Conservation (phyloP, 2,329 filamentous ascomycete species). For the Colletotrichum incanum region DNA sequence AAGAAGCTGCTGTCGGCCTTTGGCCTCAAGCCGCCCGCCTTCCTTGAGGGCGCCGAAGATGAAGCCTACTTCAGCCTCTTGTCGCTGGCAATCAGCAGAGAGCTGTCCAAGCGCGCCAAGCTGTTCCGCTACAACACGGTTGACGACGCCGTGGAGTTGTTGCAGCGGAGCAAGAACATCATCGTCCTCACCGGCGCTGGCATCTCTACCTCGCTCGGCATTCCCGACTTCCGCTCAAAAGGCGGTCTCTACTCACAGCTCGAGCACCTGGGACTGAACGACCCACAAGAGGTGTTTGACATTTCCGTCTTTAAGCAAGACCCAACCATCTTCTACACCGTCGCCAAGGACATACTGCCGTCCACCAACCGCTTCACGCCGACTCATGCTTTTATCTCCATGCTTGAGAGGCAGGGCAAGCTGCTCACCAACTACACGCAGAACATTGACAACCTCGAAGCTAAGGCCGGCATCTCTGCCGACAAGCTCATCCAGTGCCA, state of each 20-base stretch:
- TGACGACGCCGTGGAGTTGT: conserved; percentile 86
- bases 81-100: conserved; percentile 82
- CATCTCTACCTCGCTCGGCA: conserved; percentile 96
- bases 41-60: conserved; percentile 81
- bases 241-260: conserved; percentile 92
- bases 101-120: conserved; percentile 87
- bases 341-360: conserved; percentile 92
- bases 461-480: conserved; percentile 83
- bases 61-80: conserved; percentile 83
- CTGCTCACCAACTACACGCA: conserved; percentile 98
- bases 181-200: conserved; percentile 95
- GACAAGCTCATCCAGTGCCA: conserved; percentile 96
- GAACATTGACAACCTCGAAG: conserved; percentile 97
- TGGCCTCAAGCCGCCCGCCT: conserved; percentile 80
- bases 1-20: conserved; percentile 92
- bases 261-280: conserved; percentile 81
- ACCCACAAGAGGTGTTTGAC: conserved; percentile 97
- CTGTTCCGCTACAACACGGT: conserved; percentile 86
- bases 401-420: conserved; percentile 90
- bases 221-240: conserved; percentile 96
- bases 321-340: conserved; percentile 90
- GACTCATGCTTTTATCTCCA: conserved; percentile 92
- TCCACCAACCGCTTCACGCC: conserved; percentile 86
- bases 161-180: conserved; percentile 84
- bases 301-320: conserved; percentile 89